A percentile compares a stretch with the other conserved stretches of the same genome.
Evolutionary conservation across 2,329 filamentous ascomycete genomes (phyloP).

Genomic region (Aspergillus thermomutatus): DNA sequence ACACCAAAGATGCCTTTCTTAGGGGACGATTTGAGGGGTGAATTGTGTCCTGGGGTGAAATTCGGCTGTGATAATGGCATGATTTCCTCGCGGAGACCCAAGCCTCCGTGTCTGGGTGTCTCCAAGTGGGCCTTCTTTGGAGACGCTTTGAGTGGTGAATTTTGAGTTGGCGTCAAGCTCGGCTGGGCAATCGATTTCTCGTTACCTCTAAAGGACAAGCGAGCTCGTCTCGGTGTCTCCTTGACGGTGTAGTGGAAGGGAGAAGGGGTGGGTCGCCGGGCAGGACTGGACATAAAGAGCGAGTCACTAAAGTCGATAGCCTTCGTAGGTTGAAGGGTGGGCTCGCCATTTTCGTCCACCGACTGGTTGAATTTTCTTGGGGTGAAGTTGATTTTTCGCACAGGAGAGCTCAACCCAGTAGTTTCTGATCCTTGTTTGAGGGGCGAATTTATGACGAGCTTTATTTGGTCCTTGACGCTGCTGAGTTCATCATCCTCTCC

Average conservation of each 20-base stretch:
- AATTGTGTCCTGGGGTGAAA: slow-evolving; percentile 15
- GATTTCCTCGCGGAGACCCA: slow-evolving; percentile 6
- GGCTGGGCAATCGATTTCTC: slow-evolving; percentile 18
- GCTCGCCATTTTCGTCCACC: slow-evolving; percentile 33
- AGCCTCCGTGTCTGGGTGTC: slow-evolving; percentile 13
- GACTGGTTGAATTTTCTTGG: slow-evolving; percentile 22
- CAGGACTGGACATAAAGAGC: slow-evolving; percentile 42
- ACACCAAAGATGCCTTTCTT: slow-evolving; percentile 30
- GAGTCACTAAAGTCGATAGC: slow-evolving; percentile 31
- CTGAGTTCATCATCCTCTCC: slow-evolving; percentile 44
- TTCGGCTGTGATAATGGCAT: slow-evolving; percentile 14
- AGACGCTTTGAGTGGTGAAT: slow-evolving; percentile 42
- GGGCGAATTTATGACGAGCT: slow-evolving; percentile 34
- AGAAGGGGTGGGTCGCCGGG: slow-evolving; percentile 43
- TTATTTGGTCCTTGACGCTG: slow-evolving; percentile 33
- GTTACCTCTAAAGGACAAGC: slow-evolving; percentile 22
- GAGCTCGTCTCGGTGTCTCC: slow-evolving; percentile 38
- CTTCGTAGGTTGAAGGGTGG: slow-evolving; percentile 24
- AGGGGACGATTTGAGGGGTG: slow-evolving; percentile 21
- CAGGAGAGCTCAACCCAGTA: slow-evolving; percentile 32
- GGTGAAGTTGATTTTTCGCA: slow-evolving; percentile 31
- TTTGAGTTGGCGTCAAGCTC: slow-evolving; percentile 27
- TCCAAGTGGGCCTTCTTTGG: slow-evolving; percentile 36
- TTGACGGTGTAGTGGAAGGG: slow-evolving; percentile 43
- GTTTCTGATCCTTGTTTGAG: slow-evolving; percentile 26